Conservation (phyloP, 1,139 yeast genomes). For the Saccharomycopsis hybrid region DNA sequence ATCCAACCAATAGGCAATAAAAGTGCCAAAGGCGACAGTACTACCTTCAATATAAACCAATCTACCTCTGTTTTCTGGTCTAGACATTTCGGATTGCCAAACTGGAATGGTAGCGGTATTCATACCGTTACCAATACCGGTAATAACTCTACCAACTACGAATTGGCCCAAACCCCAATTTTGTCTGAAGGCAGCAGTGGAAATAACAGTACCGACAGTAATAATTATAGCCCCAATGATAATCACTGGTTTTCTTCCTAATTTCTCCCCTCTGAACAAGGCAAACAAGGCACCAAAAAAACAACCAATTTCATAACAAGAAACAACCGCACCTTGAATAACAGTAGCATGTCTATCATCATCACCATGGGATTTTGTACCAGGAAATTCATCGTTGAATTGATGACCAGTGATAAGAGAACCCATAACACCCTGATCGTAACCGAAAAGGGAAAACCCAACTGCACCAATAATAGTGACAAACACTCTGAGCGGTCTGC, state of each 20-base stretch:
- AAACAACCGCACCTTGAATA: slow-evolving; percentile 62
- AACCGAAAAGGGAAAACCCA: slow-evolving; percentile 70
- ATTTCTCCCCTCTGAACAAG: slow-evolving; percentile 52
- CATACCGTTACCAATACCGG: slow-evolving; percentile 78
- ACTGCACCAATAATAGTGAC: slow-evolving; percentile 54
- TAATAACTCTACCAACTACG: slow-evolving; percentile 64
- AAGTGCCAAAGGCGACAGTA: slow-evolving; percentile 64
- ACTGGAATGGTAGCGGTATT: slow-evolving; percentile 77
- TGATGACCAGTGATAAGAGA: slow-evolving; percentile 59
- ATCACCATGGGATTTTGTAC: slow-evolving; percentile 33
- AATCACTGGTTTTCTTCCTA: slow-evolving; percentile 64
- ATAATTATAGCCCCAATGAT: slow-evolving; percentile 53
- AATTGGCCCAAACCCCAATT: slow-evolving; percentile 55
- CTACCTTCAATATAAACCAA: slow-evolving; percentile 68
- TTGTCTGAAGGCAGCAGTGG: slow-evolving; percentile 49
- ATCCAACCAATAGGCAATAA: slow-evolving; percentile 71
- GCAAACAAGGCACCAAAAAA: slow-evolving; percentile 67
- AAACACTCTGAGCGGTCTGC: slow-evolving; percentile 36
- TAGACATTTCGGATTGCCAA: slow-evolving; percentile 76
- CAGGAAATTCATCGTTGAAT: slow-evolving; percentile 54
- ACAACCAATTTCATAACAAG: slow-evolving; percentile 73
- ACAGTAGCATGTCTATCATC: slow-evolving; percentile 35
- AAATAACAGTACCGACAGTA: slow-evolving; percentile 57
- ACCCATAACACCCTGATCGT: slow-evolving; percentile 77
- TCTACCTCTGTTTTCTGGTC: slow-evolving; percentile 65